These are phyloP conservation scores for Penicillium sp. DNA, from an alignment of 2,329 filamentous ascomycete genomes.

Conservation along the genomic window DNA sequence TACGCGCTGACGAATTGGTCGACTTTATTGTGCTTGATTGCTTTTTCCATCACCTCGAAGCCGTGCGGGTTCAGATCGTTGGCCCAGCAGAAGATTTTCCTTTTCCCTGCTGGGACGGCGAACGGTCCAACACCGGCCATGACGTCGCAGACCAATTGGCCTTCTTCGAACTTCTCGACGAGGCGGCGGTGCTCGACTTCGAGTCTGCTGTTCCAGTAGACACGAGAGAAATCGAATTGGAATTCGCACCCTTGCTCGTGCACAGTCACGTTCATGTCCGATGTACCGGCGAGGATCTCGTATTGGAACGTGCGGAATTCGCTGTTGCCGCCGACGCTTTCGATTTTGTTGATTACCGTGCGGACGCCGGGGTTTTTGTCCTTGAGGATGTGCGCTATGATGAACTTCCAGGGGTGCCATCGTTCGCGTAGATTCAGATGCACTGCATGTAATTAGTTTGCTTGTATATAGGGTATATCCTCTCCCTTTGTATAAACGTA, in stretches of 20 bases:
- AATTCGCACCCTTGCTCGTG: constrained; percentile 83
- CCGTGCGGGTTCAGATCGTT: constrained; percentile 96
- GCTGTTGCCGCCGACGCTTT: constrained; percentile 79
- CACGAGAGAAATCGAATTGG: constrained; percentile 88
- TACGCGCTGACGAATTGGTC: constrained; percentile 69
- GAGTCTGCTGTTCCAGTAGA: constrained; percentile 96
- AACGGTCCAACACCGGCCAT: constrained; percentile 98
- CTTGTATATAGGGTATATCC: background rate
- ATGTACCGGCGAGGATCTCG: constrained; percentile 77
- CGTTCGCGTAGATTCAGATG: constrained; percentile 84
- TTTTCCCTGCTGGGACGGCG: constrained; percentile 84
- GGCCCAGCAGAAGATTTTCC: constrained; percentile 87
- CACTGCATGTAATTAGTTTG: constrained; percentile 55
- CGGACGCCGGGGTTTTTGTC: constrained; percentile 81
- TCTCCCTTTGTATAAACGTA: constrained; percentile 36
- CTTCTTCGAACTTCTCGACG: constrained; percentile 69
- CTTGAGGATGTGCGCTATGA: constrained; percentile 79
- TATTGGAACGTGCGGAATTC: constrained; percentile 90
- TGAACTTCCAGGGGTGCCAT: constrained; percentile 77
- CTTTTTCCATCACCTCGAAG: constrained; percentile 66
- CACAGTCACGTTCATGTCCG: constrained; percentile 79
- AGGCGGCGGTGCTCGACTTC: constrained; percentile 84
- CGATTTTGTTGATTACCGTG: constrained; percentile 94
- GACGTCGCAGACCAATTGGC: constrained; percentile 89
- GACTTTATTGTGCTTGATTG: constrained; percentile 76